A percentile compares a stretch with the other conserved stretches of the same genome.
Evolutionary conservation across 2,329 filamentous ascomycete genomes (phyloP).

Genomic region (Aspergillus bombycis): DNA sequence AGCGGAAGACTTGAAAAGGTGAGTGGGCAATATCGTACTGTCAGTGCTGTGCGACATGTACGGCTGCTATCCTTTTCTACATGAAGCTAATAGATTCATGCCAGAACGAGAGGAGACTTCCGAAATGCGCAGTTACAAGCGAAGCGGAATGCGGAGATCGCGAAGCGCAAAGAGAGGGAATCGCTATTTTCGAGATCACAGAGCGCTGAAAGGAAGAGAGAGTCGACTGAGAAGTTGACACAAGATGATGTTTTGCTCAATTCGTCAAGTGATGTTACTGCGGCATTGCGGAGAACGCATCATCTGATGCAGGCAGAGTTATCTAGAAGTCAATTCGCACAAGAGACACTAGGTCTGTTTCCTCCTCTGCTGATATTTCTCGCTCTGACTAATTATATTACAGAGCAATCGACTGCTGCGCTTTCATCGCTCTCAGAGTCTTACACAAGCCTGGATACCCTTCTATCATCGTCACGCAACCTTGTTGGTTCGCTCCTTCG

Average conservation of each 20-base stretch:
- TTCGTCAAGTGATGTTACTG: constrained; percentile 81
- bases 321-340: constrained; percentile 82
- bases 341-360: constrained; percentile 70
- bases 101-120: constrained; percentile 67
- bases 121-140: constrained; percentile 80
- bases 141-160: constrained; percentile 72
- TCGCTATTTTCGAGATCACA: constrained; percentile 66
- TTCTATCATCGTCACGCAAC: constrained; percentile 73
- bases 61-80: background rate
- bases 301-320: constrained; percentile 84
- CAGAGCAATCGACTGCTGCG: constrained; percentile 76
- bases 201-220: constrained; percentile 31
- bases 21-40: constrained; percentile 26
- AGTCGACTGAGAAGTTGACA: constrained; percentile 56
- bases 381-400: constrained; percentile 11
- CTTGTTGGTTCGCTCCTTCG: constrained; percentile 78
- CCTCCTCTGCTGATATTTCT: background rate
- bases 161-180: constrained; percentile 76
- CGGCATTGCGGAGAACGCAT: constrained; percentile 81
- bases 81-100: background rate
- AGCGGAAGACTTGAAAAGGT: constrained; percentile 72
- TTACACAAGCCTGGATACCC: constrained; percentile 76
- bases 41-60: background rate
- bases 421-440: constrained; percentile 78
- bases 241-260: constrained; percentile 74